A percentile compares a stretch with the other conserved stretches of the same genome.
phyloP scores from a whole-genome alignment of 1,284 basidiomycete species.

The Cystobasidium pallidum region DNA sequence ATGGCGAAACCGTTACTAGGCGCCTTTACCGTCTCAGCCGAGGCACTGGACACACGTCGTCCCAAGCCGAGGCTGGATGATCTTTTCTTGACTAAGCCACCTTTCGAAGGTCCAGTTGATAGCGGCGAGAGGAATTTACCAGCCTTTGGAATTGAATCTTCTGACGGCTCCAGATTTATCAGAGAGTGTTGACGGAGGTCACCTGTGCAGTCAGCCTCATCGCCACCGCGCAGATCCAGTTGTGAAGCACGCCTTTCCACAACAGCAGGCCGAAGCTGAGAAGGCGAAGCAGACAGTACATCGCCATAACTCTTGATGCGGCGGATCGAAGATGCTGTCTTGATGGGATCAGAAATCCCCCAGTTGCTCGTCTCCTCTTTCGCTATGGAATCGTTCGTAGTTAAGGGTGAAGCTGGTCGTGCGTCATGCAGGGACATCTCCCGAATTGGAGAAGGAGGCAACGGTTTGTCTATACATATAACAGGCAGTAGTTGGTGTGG shows the following conservation, averaged over 20 bases:
- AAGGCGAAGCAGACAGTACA: slow-evolving; percentile 1
- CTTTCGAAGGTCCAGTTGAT: background rate
- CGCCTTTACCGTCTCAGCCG: slow-evolving; percentile 10
- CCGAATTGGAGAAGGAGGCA: slow-evolving; percentile 7
- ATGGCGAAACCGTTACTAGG: background rate
- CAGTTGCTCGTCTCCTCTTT: no score
- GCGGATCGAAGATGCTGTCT: background rate
- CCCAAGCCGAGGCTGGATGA: slow-evolving; percentile 28
- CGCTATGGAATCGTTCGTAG: background rate
- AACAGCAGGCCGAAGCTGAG: background rate
- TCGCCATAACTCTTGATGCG: slow-evolving; percentile 35
- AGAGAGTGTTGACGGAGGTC: background rate
- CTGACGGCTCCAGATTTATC: background rate
- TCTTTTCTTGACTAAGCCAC: slow-evolving; percentile 21
- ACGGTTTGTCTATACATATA: slow-evolving; percentile 21
- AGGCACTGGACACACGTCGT: background rate
- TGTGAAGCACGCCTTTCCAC: slow-evolving; percentile 12
- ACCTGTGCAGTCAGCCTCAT: background rate
- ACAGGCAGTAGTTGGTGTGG: background rate
- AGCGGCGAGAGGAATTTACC: background rate
- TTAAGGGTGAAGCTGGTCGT: background rate
- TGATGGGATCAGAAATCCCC: background rate
- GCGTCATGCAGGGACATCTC: background rate
- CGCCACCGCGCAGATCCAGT: background rate
- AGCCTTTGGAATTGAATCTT: background rate